Evolutionary conservation across 305 asterid genomes (phyloP).

Genomic region (Euphrasia arctica): DNA sequence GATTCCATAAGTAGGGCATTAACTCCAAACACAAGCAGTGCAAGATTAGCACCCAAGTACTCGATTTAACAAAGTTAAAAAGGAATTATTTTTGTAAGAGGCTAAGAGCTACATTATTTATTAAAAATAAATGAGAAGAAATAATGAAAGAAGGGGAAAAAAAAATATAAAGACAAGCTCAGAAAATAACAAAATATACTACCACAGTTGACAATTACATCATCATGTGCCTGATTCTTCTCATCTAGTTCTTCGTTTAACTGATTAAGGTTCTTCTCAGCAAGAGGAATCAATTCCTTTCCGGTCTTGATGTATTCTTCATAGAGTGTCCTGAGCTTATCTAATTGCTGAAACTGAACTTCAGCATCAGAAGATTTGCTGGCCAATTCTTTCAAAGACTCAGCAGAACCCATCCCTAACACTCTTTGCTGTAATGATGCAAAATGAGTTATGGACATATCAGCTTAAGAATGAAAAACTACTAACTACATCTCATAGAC

Average conservation of each 20-base stretch:
- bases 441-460: constrained; percentile 23
- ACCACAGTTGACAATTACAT: constrained; percentile 51
- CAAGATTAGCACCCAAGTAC: constrained; percentile 11
- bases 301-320: constrained; percentile 74
- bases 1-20: constrained; percentile 11
- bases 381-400: constrained; percentile 53
- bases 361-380: constrained; percentile 66
- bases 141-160: background rate
- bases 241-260: constrained; percentile 72
- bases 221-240: constrained; percentile 86
- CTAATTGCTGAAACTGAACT: constrained; percentile 79
- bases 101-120: no score
- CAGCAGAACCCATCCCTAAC: constrained; percentile 56
- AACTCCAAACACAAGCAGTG: constrained; percentile 11
- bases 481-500: constrained; percentile 19
- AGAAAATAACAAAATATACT: constrained; percentile 26
- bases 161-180: constrained; percentile 15
- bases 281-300: constrained; percentile 72
- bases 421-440: constrained; percentile 67
- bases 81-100: background rate
- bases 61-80: constrained; percentile 19
- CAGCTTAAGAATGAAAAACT: constrained; percentile 13
- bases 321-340: constrained; percentile 72
- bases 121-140: background rate
- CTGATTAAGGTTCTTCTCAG: constrained; percentile 63